A percentile compares a stretch with the other conserved stretches of the same genome.
phyloP scores from a whole-genome alignment of 768 basidiomycete species.

The Lentinus brumalis region DNA sequence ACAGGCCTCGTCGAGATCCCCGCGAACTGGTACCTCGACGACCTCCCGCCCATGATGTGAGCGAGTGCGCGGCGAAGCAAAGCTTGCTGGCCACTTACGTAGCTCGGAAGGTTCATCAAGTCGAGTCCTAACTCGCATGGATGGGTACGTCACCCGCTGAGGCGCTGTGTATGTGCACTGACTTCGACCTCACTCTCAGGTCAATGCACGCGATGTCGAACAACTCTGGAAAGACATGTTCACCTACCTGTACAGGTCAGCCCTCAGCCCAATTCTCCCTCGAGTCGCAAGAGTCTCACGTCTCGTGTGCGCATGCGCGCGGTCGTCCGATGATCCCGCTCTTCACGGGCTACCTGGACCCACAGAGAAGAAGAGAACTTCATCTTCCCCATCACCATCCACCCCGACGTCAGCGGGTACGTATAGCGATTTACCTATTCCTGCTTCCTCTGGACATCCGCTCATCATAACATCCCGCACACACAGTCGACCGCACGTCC shows the following conservation, averaged over 20 bases:
- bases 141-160: conserved; percentile 45
- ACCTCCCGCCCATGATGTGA: conserved; percentile 75
- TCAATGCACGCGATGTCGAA: conserved; percentile 66
- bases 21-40: conserved; percentile 77
- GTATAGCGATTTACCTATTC: conserved; percentile 20
- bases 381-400: conserved; percentile 77
- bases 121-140: conserved; percentile 69
- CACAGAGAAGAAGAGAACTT: conserved; percentile 43
- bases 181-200: conserved; percentile 34
- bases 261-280: neutral
- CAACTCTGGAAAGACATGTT: conserved; percentile 79
- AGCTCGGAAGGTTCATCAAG: conserved; percentile 64
- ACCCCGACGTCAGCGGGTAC: conserved; percentile 75
- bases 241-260: conserved; percentile 62
- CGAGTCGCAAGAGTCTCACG: neutral
- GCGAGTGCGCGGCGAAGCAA: conserved; percentile 12
- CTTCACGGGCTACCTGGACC: no score
- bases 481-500: conserved; percentile 64
- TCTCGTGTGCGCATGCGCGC: neutral
- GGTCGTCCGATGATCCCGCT: no score
- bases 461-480: neutral
- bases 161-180: neutral
- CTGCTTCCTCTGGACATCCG: neutral
- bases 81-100: neutral
- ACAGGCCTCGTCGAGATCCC: conserved; percentile 68